Conservation (phyloP, 2,329 filamentous ascomycete genomes). For the Graphilbum fragrans region DNA sequence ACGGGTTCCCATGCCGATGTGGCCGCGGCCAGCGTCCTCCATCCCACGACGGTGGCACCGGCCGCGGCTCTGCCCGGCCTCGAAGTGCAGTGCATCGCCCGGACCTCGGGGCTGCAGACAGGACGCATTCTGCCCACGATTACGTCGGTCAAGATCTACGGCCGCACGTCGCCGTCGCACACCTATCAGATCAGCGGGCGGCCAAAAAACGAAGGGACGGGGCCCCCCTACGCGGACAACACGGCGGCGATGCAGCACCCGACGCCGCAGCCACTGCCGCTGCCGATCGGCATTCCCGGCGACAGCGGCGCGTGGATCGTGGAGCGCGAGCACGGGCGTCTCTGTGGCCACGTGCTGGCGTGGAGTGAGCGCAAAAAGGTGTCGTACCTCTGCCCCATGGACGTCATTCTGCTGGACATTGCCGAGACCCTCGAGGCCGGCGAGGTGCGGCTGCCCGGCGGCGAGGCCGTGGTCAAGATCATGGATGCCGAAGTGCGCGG, state of each 20-base stretch:
- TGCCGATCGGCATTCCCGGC: slow-evolving; percentile 57
- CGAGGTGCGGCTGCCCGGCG: slow-evolving; percentile 60
- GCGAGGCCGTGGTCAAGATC: slow-evolving; percentile 26
- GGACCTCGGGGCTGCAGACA: slow-evolving; percentile 71
- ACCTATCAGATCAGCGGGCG: slow-evolving; percentile 40
- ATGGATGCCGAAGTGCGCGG: slow-evolving; percentile 6
- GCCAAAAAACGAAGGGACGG: no score
- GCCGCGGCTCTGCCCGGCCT: slow-evolving; percentile 56
- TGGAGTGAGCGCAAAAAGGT: slow-evolving; percentile 71
- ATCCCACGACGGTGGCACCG: slow-evolving; percentile 47
- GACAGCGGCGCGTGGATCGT: slow-evolving; percentile 93
- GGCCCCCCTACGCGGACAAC: no score
- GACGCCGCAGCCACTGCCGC: not conserved
- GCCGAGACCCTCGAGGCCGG: slow-evolving; percentile 60
- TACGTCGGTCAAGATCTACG: slow-evolving; percentile 77
- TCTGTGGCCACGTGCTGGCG: slow-evolving; percentile 84
- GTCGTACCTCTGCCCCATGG: slow-evolving; percentile 93
- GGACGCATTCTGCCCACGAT: slow-evolving; percentile 69
- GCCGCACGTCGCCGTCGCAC: slow-evolving; percentile 67
- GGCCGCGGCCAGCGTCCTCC: slow-evolving; percentile 16
- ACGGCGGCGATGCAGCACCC: not conserved
- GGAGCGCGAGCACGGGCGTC: slow-evolving; percentile 61
- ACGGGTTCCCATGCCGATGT: no score
- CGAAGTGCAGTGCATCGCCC: slow-evolving; percentile 76
- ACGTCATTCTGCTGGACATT: slow-evolving; percentile 77